These are phyloP conservation scores for Musa balbisiana DNA, from an alignment of 202 grass and related monocot species.

Conservation along the genomic window DNA sequence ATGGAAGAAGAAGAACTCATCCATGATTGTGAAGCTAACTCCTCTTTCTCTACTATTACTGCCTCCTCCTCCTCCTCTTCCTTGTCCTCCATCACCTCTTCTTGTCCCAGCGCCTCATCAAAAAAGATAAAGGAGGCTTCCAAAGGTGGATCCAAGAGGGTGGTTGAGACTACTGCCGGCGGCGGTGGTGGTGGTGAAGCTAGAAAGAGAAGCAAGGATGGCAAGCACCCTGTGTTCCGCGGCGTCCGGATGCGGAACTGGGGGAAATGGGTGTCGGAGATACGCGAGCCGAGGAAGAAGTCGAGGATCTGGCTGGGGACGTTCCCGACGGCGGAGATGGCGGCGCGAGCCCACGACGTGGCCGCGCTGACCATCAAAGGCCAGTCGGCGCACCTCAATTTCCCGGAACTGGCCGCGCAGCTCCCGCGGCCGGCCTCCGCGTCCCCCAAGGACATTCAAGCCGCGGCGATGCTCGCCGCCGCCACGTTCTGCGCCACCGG, in stretches of 20 bases:
- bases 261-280: constrained; percentile 98
- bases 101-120: constrained; percentile 13
- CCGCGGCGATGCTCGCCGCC: constrained; percentile 69
- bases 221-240: constrained; percentile 59
- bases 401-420: constrained; percentile 46
- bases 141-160: constrained; percentile 21
- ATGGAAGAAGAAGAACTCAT: constrained; percentile 33
- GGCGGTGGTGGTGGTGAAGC: background rate
- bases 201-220: constrained; percentile 50
- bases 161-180: background rate
- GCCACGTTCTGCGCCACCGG: background rate
- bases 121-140: background rate
- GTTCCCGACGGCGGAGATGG: constrained; percentile 74
- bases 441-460: constrained; percentile 75
- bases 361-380: constrained; percentile 84
- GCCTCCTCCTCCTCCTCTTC: constrained; percentile 5
- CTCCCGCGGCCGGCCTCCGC: constrained; percentile 62
- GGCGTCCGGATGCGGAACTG: constrained; percentile 84
- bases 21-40: constrained; percentile 31
- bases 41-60: constrained; percentile 1
- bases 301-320: constrained; percentile 97
- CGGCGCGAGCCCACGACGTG: constrained; percentile 79
- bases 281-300: constrained; percentile 91
- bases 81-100: background rate
- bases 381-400: constrained; percentile 59